These are phyloP conservation scores for Arxiozyma telluris DNA, from an alignment of 1,139 yeast genomes.

Conservation along the genomic window DNA sequence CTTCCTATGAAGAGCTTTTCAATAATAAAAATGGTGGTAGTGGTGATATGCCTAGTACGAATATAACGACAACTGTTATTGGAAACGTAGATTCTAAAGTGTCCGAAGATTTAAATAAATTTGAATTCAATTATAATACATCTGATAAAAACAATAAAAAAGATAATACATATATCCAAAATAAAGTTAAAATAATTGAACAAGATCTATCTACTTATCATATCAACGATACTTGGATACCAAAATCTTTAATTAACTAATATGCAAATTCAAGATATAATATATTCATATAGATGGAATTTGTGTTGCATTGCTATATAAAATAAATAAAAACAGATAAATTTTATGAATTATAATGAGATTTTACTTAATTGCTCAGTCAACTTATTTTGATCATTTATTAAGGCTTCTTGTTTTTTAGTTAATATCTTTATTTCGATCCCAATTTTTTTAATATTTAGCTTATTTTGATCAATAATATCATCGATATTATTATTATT, in stretches of 20 bases:
- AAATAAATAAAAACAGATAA: neutral
- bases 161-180: neutral
- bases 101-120: neutral
- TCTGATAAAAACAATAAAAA: neutral
- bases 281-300: neutral
- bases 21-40: neutral
- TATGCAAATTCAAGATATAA: neutral
- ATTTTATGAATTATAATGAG: neutral
- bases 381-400: neutral
- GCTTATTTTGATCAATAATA: neutral
- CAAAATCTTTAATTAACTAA: slow-evolving; percentile 1
- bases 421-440: slow-evolving; percentile 4
- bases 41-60: neutral
- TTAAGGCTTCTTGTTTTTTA: neutral
- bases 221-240: neutral
- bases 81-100: neutral
- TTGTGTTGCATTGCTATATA: no score
- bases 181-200: neutral
- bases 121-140: neutral
- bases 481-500: slow-evolving; percentile 1
- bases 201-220: neutral
- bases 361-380: neutral
- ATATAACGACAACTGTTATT: neutral
- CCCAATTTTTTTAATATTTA: slow-evolving; percentile 3
- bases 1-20: slow-evolving; percentile 3